Evolutionary conservation across 345 rosid species (phyloP), one percentile per base, ranked within the genome.

Genomic region (Linum trigynum): DNA sequence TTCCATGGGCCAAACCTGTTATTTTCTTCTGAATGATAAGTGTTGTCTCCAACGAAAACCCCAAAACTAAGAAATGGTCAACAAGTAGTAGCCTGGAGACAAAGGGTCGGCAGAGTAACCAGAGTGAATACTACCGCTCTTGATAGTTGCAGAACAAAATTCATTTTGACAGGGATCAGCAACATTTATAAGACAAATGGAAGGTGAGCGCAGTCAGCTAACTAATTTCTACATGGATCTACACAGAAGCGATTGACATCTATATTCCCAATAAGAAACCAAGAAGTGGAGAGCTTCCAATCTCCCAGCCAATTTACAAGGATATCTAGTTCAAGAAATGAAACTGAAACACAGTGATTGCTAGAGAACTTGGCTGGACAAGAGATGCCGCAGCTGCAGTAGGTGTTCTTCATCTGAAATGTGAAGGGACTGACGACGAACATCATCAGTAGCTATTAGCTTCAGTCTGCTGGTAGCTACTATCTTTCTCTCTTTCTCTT

Each of bases 301-400:
- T 48, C 53, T 48, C 53, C 14, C 14, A 15, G 14, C 14, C 23
- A 62, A 66, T 62, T n/a, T 69, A 69, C 62, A 36, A 36, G 15
- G 41, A 53, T 48, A 50, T 48, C 51, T 60, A 61, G 23, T 14
- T 65, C 55, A 53, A 41, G 58, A 41, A 39, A 59, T 58, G 56
- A 55, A 40, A 59, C 51, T 37, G 58, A 68, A 63, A 38, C 53
- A 35, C 10, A 36, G 40, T 41, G 3, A 61, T 17, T 11, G 58
- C 68, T 71, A 69, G 40, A 55, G 60, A 39, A 69, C 79, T 67
- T 77, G 67, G 56, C 79, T 2, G 36, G 81, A 74, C 42, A 80
- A 65, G 3, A 80, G 63, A 42, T 67, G 76, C 66, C 67, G 77
- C 23, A 80, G 51, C 59, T 0, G 67, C 12, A 43, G 67, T 2